phyloP scores from a whole-genome alignment of 192 early-diverging fungal genomes.

The Backusella circina region DNA sequence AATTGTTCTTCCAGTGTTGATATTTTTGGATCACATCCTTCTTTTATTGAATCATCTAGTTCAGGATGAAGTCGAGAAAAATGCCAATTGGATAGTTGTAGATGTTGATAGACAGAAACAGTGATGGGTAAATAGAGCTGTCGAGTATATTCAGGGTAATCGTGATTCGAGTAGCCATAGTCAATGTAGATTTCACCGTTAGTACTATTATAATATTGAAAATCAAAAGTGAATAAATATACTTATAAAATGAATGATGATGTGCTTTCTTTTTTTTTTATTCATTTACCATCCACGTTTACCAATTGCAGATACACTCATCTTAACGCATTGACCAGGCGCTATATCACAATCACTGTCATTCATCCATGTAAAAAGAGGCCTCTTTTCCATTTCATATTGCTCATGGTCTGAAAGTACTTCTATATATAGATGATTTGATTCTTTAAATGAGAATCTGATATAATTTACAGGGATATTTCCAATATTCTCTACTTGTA shows the following conservation, averaged over 20 bases:
- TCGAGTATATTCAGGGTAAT: constrained; percentile 43
- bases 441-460: constrained; percentile 49
- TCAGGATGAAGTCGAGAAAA: constrained; percentile 47
- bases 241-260: background rate
- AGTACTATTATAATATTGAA: constrained; percentile 37
- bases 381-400: constrained; percentile 69
- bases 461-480: constrained; percentile 65
- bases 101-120: constrained; percentile 62
- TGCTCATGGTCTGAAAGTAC: constrained; percentile 58
- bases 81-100: constrained; percentile 61
- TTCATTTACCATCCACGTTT: constrained; percentile 41
- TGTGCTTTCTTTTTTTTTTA: background rate
- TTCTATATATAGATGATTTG: constrained; percentile 30
- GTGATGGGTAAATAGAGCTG: constrained; percentile 64
- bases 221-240: background rate
- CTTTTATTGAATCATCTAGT: background rate
- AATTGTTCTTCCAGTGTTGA: constrained; percentile 3
- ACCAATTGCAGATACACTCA: constrained; percentile 70
- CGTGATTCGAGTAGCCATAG: constrained; percentile 52
- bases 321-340: constrained; percentile 41
- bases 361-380: constrained; percentile 49
- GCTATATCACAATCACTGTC: constrained; percentile 38
- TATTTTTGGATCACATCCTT: background rate
- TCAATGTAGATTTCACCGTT: constrained; percentile 66
- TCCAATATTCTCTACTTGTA: constrained; percentile 70